Evolutionary conservation across 352 stramenopile genomes (phyloP), one percentile per base, ranked within the genome.

Genomic region (Phytophthora nicotianae): DNA sequence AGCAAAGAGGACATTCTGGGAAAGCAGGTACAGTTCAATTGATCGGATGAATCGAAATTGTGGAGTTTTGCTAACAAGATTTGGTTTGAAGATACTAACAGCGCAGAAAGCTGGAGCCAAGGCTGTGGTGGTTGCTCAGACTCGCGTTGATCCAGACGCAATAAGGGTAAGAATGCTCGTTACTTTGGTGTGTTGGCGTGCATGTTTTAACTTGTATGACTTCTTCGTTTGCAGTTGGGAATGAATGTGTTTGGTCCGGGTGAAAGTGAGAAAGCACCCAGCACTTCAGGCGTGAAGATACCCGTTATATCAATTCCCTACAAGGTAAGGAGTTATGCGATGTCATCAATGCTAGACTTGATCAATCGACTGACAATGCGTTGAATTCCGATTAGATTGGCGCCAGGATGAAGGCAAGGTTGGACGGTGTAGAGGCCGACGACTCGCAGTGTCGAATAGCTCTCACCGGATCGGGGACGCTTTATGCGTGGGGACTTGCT

Each of bases 401-500:
- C 7, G 50, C 73, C 40, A 51, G 50, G 50, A 80, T 92, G 58
- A 89, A 89, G 33, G 42, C 57, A 21, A 71, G 20, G 2, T 62
- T 87, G 41, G 50, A 66, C 21, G 78, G 69, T n/a, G 63, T 79
- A 3, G 68, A 85, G 26, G 46, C 62, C 0, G 74, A 90, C 29
- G 79, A 90, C 20, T 75, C 71, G 0, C 63, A 74, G 8, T 81
- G 61, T 16, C 64, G 80, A 11, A 68, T 92, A 10, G 70, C 74
- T 10, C 58, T 88, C 10, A 38, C 47, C 3, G 74, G 62, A 1
- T 72, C 74, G 11, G 81, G 81, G 0, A 71, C 75, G 9, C 60
- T 92, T 16, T 92, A 92, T 46, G 75, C 81, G 1, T 92, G 83
- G 83, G 83, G 83, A 1, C 86, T 84, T 42, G 83, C 65, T 7